Base-by-base conservation (phyloP, 208 protist genomes). In the Acanthamoeba rhysodes region DNA sequence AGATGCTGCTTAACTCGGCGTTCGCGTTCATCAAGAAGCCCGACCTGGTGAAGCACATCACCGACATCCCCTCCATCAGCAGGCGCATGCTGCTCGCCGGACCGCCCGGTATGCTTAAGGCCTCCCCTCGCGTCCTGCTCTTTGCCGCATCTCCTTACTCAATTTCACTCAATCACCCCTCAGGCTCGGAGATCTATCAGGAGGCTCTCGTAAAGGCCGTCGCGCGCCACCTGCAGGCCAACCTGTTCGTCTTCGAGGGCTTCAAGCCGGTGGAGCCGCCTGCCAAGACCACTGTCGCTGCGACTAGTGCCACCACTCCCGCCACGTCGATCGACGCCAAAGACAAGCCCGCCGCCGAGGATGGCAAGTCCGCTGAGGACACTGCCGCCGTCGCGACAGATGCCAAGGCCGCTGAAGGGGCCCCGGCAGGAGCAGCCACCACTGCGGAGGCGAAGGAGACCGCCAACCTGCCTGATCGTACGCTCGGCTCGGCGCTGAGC, bases 101-200 rank as follows among this genome's bases (percentile, higher is more conserved):
- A 9, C 64, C 72, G 6, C 91, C 91, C 32, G 91, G 91, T 94
- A 94, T 10, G 24, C 27, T 8, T 90, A 10, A 32, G 68, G 18
- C 68, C 18, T 50, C 32, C 48, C 37, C 22, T 32, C 41, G 14
- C 37, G 45, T 0, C 22, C 12, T 9, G 66, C 27, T 12, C 29
- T 16, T 18, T 74, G 66, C 24, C 20, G 66, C n/a, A 2, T 78
- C n/a, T 57, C n/a, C 20, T 90, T 5, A 7, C 16, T 45, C 50
- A 7, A 0, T 37, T 45, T n/a, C 1, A 20, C 68, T 27, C 76
- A 41, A 24, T 57, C 41, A 12, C 22, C 37, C 12, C 18, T n/a
- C 70, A 94, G 91, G 91, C 32, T 85, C 91, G 27, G 91, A 94
- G 45, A 80, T 85, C 50, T 94, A 85, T 27, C 91, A 94, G 91